Evolutionary conservation across 2,329 filamentous ascomycete genomes (phyloP), one percentile per base, ranked within the genome.

Genomic region (Raffaelea arxii): DNA sequence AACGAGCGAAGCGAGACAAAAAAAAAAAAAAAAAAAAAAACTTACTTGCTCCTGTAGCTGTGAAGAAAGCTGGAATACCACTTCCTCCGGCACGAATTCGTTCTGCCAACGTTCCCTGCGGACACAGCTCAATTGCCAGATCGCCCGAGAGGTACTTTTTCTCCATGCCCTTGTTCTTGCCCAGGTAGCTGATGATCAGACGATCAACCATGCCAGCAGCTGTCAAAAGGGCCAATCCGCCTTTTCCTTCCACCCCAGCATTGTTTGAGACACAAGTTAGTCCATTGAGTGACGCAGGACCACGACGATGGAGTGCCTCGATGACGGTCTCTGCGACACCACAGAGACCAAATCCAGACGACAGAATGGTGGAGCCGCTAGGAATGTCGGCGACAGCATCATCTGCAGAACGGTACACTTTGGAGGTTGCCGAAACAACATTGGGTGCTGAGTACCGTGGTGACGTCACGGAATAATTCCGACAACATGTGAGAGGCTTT

Each of bases 211-310:
- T 84, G 12, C 84, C 83, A 0, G 79, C 77, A 46, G 79, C 74
- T 1, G 84, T 77, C 25, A 90, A 72, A 9, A 78, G 74, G 1
- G 84, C 79, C 16, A 91, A 67, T 1, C 86, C 86, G 4, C 80
- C 77, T 44, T 74, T 84, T 51, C 76, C 77, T 55, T 91, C 86
- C 19, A 90, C 86, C 48, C 89, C 90, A 25, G 89, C 90, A 61
- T 95, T 95, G 72, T 95, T 95, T 44, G 87, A 94, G 47, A 94
- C 89, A 23, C 86, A 89, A 2, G 88, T 95, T 19, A 95, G 66
- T 30, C 83, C 84, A 1, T 67, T 83, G 60, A 92, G 70, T 10
- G 74, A 70, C 4, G 80, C 81, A 11, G 84, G 78, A 30, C 81
- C 72, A 55, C 78, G 83, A 19, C 72, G 71, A 44, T 78, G 68